These are phyloP conservation scores for Amaranthus cruentus DNA, from an alignment of 148 eudicot species.

Conservation along the genomic window DNA sequence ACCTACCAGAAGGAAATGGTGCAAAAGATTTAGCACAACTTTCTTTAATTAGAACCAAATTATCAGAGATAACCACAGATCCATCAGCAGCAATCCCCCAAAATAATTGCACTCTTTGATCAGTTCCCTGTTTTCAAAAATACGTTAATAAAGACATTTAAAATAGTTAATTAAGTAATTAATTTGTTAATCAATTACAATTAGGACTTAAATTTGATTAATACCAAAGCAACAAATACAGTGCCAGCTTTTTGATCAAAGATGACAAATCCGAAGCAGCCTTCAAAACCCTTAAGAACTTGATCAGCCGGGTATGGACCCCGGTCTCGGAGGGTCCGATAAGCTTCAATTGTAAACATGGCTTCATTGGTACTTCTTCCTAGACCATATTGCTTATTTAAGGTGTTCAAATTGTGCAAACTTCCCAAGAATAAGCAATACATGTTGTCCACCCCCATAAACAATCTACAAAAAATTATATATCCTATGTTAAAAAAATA, in stretches of 20 bases:
- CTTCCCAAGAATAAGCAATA: conserved; percentile 69
- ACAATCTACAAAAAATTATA: conserved; percentile 39
- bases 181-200: background rate
- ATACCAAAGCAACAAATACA: conserved; percentile 65
- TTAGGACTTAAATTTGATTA: background rate
- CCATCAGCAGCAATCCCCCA: conserved; percentile 92
- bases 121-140: conserved; percentile 41
- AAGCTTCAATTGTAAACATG: conserved; percentile 67
- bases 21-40: conserved; percentile 88
- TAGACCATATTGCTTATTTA: conserved; percentile 72
- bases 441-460: conserved; percentile 68
- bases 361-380: conserved; percentile 66
- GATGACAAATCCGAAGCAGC: conserved; percentile 76
- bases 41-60: conserved; percentile 53
- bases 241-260: conserved; percentile 61
- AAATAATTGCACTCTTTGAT: conserved; percentile 52
- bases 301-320: conserved; percentile 86
- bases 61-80: conserved; percentile 70
- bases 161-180: background rate
- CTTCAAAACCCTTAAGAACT: conserved; percentile 77
- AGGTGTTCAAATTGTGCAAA: conserved; percentile 52
- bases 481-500: background rate
- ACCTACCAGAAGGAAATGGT: conserved; percentile 72
- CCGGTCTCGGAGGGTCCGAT: conserved; percentile 79
- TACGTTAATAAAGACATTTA: background rate